A percentile compares a stretch with the other conserved stretches of the same genome.
Conservation (phyloP, 2,329 filamentous ascomycete genomes). For the Fusarium bactridioides region DNA sequence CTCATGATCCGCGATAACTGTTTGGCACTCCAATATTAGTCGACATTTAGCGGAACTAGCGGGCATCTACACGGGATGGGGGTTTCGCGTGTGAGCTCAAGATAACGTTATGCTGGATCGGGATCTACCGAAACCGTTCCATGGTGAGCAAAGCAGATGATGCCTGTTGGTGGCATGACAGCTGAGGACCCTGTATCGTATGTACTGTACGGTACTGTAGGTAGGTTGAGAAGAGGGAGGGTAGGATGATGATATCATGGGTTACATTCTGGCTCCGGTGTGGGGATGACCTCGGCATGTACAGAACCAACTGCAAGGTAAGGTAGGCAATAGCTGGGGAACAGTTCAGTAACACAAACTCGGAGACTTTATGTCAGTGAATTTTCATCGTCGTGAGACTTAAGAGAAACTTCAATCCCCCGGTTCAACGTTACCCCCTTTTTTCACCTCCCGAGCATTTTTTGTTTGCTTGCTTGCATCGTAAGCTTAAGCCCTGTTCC, state of each 20-base stretch:
- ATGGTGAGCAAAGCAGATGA: slow-evolving; percentile 29
- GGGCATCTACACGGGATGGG: not conserved
- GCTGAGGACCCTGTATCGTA: not conserved
- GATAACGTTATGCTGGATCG: slow-evolving; percentile 21
- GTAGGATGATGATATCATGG: slow-evolving; percentile 42
- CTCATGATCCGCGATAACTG: slow-evolving; percentile 4
- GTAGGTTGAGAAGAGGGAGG: slow-evolving; percentile 19
- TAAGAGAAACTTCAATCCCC: not conserved
- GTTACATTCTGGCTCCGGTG: slow-evolving; percentile 20
- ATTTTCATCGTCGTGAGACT: not conserved
- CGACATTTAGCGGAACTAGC: slow-evolving; percentile 7
- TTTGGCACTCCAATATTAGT: not conserved
- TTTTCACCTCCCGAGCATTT: not conserved
- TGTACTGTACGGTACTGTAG: not conserved
- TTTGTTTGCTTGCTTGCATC: not conserved
- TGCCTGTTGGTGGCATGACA: slow-evolving; percentile 37
- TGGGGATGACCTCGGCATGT: slow-evolving; percentile 19
- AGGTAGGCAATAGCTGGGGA: not conserved
- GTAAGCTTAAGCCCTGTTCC: slow-evolving; percentile 3
- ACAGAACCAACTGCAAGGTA: not conserved
- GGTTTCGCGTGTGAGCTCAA: not conserved
- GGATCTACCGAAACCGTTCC: slow-evolving; percentile 25
- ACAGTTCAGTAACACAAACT: not conserved
- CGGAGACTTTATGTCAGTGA: slow-evolving; percentile 3
- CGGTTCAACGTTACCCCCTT: not conserved